Evolutionary conservation across 768 basidiomycete genomes (phyloP).

Genomic region (Crassisporium funariophilum): DNA sequence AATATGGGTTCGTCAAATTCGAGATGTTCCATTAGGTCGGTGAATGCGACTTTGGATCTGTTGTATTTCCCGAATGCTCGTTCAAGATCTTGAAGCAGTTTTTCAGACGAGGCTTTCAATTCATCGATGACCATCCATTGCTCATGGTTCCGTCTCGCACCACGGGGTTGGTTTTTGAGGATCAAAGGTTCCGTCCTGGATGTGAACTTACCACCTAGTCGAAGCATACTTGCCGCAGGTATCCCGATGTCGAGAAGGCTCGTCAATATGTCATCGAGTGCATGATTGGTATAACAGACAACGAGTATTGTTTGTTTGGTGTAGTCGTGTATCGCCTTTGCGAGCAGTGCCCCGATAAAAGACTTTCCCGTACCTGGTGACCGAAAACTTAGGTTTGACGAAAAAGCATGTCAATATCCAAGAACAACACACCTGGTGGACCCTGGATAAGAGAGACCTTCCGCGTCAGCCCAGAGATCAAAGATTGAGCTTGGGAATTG

Average conservation of each 20-base stretch:
- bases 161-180: conserved; percentile 40
- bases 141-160: conserved; percentile 18
- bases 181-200: conserved; percentile 45
- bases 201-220: conserved; percentile 61
- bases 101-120: conserved; percentile 28
- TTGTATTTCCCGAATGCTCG: conserved; percentile 30
- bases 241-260: conserved; percentile 65
- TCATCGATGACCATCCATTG: conserved; percentile 44
- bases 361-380: conserved; percentile 82
- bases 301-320: conserved; percentile 58
- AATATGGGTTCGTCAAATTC: conserved; percentile 50
- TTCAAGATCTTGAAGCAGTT: conserved; percentile 23
- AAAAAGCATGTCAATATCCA: background rate
- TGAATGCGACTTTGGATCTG: conserved; percentile 14
- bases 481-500: conserved; percentile 45
- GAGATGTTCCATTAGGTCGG: conserved; percentile 44
- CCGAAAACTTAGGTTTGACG: background rate
- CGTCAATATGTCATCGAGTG: conserved; percentile 69
- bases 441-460: conserved; percentile 67
- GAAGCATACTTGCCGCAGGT: conserved; percentile 47
- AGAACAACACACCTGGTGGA: conserved; percentile 55
- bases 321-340: conserved; percentile 56
- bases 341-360: conserved; percentile 68
- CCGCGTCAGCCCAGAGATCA: conserved; percentile 58
- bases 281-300: conserved; percentile 78